Conservation (phyloP, 768 basidiomycete species). For the Collybia sordida region DNA sequence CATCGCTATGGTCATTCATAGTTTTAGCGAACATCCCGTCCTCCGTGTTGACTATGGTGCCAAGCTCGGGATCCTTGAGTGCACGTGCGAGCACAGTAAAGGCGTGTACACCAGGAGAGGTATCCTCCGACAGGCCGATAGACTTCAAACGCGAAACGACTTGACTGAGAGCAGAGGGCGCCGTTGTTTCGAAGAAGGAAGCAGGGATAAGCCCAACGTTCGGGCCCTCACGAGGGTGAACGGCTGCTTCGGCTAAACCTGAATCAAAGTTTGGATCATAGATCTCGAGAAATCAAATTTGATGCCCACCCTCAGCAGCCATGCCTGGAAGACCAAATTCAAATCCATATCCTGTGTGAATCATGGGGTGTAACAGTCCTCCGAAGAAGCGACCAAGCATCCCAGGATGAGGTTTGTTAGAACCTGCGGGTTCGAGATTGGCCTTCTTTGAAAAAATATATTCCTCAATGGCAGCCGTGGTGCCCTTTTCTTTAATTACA, state of each 20-base stretch:
- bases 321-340: constrained; percentile 64
- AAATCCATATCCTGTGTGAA: constrained; percentile 62
- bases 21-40: constrained; percentile 9
- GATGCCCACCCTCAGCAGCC: constrained; percentile 54
- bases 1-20: constrained; percentile 9
- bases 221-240: constrained; percentile 34
- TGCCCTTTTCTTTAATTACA: constrained; percentile 36
- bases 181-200: constrained; percentile 8
- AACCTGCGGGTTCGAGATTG: constrained; percentile 33
- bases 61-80: constrained; percentile 18
- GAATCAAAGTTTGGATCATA: not conserved
- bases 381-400: constrained; percentile 53
- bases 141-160: constrained; percentile 12
- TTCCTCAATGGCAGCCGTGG: constrained; percentile 44
- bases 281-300: not conserved
- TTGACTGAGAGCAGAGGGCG: constrained; percentile 2
- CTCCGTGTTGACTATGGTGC: constrained; percentile 8
- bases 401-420: constrained; percentile 30
- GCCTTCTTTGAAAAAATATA: constrained; percentile 53
- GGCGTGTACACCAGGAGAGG: constrained; percentile 9
- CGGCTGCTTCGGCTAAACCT: constrained; percentile 60
- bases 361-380: constrained; percentile 64
- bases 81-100: constrained; percentile 18
- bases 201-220: constrained; percentile 22
- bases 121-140: constrained; percentile 3